phyloP scores from a whole-genome alignment of 257 asterid genomes.

The Fraxinus quadrangulata region DNA sequence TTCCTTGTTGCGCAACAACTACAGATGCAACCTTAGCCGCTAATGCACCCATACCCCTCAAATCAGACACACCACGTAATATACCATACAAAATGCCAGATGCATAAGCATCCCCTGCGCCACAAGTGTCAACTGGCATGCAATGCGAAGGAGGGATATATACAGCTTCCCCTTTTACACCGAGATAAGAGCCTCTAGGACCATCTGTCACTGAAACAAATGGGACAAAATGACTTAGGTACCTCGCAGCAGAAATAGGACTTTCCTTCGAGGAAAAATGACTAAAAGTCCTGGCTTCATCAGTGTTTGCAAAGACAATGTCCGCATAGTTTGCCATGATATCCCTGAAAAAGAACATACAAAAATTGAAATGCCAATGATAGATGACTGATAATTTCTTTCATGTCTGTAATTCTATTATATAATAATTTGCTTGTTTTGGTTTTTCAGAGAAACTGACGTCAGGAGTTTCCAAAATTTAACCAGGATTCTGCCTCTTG shows the following conservation, averaged over 20 bases:
- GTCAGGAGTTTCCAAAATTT: conserved; percentile 17
- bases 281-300: conserved; percentile 85
- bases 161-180: conserved; percentile 86
- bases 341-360: conserved; percentile 53
- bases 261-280: conserved; percentile 70
- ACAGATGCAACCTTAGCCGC: conserved; percentile 92
- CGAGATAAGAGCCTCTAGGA: conserved; percentile 85
- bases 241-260: conserved; percentile 79
- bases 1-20: conserved; percentile 95
- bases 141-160: conserved; percentile 93
- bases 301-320: conserved; percentile 82
- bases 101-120: conserved; percentile 99
- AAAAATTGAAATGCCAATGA: background rate
- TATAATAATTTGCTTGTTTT: background rate
- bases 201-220: conserved; percentile 96
- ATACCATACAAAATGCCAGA: conserved; percentile 86
- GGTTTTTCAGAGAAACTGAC: background rate
- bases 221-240: conserved; percentile 95
- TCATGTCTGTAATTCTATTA: background rate
- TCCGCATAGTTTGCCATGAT: conserved; percentile 85
- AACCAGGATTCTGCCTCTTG: conserved; percentile 12
- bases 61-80: conserved; percentile 62
- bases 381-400: conserved; percentile 1
- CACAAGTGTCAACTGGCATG: conserved; percentile 82
- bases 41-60: conserved; percentile 73